These are phyloP conservation scores for Aspergillus homomorphus DNA, from an alignment of 495 filamentous ascomycete species.

Conservation along the genomic window DNA sequence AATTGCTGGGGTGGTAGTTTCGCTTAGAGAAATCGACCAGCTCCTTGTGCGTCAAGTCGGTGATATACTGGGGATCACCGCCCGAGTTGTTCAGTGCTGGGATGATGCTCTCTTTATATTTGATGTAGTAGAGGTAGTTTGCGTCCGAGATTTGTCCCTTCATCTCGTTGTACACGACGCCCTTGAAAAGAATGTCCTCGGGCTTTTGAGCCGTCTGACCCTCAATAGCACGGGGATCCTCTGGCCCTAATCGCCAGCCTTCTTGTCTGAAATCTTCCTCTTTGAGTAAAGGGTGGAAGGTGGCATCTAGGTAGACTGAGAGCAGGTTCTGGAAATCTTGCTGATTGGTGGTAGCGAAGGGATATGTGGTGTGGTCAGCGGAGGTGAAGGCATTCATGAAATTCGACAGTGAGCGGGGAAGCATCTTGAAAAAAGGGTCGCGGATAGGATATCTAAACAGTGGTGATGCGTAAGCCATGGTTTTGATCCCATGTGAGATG, in stretches of 20 bases:
- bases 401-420: conserved; percentile 92
- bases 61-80: conserved; percentile 93
- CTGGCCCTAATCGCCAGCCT: conserved; percentile 92
- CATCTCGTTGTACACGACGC: conserved; percentile 99
- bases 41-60: conserved; percentile 85
- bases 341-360: conserved; percentile 94
- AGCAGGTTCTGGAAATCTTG: conserved; percentile 95
- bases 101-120: conserved; percentile 91
- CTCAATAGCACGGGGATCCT: conserved; percentile 64
- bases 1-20: conserved; percentile 96
- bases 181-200: conserved; percentile 82
- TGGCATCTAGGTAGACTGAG: conserved; percentile 95
- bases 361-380: conserved; percentile 95
- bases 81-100: conserved; percentile 93
- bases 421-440: conserved; percentile 99
- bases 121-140: conserved; percentile 90
- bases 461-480: conserved; percentile 15
- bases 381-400: conserved; percentile 99
- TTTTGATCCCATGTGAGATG: neutral
- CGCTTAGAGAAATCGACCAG: conserved; percentile 79
- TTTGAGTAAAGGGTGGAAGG: conserved; percentile 82
- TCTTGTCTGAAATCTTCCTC: conserved; percentile 92
- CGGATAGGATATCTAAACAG: conserved; percentile 79
- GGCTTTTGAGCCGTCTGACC: conserved; percentile 34
- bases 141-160: conserved; percentile 98